Evolutionary conservation across 148 eudicot genomes (phyloP).

Genomic region (Euryodendron excelsum): DNA sequence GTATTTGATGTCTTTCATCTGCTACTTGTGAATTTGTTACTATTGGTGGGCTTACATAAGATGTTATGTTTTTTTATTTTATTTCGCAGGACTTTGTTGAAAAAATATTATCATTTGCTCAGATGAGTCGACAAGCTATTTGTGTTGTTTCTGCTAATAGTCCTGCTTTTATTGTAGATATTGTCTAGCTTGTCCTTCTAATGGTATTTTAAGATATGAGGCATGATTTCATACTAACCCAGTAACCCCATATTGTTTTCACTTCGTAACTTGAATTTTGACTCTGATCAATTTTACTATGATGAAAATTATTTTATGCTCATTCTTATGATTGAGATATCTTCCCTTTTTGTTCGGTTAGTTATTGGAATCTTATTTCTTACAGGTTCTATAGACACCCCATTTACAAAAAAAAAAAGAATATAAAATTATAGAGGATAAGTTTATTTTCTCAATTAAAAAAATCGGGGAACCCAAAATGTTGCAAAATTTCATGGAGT

Average conservation of each 20-base stretch:
- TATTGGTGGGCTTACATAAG: too few relatives aligned
- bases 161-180: neutral
- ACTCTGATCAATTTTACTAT: neutral
- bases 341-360: neutral
- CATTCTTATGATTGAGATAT: neutral
- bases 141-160: constrained; percentile 11
- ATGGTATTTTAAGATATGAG: neutral
- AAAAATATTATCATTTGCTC: neutral
- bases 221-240: constrained; percentile 3
- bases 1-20: too few relatives aligned
- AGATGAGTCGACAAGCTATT: neutral
- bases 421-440: neutral
- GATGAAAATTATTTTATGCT: neutral
- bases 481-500: neutral
- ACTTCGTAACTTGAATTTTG: neutral
- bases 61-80: neutral
- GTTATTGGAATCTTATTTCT: neutral
- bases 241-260: too few relatives aligned
- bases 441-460: neutral
- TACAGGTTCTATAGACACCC: neutral
- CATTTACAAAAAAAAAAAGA: neutral
- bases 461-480: neutral
- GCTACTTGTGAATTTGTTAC: too few relatives aligned
- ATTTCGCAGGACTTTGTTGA: constrained; percentile 9
- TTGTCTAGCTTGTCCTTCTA: neutral